Evolutionary conservation across 139 green algal genomes (phyloP).

Genomic region (Chlorella sorokiniana): DNA sequence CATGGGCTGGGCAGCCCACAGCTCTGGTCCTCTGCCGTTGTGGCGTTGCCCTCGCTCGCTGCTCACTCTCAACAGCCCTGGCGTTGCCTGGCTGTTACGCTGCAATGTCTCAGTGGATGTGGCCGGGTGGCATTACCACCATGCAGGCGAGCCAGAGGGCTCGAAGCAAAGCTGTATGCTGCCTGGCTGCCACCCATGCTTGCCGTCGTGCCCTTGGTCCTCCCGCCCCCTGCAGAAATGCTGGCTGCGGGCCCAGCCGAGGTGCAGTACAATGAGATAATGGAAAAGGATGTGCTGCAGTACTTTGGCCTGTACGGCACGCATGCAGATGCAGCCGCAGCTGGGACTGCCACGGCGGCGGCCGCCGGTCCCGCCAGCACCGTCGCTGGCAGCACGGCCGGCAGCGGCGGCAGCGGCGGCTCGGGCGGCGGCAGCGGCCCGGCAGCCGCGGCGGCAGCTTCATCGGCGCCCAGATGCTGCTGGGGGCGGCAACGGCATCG

Average conservation of each 20-base stretch:
- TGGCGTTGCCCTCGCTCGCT: too few relatives aligned
- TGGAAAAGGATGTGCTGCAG: slow-evolving; percentile 22
- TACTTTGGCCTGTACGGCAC: slow-evolving; percentile 18
- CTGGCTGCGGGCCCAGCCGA: slow-evolving; percentile 7
- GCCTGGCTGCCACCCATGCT: not conserved
- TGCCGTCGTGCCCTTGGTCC: not conserved
- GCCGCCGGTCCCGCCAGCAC: not conserved
- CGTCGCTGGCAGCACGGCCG: not conserved
- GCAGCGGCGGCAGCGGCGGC: not conserved
- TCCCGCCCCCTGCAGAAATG: not conserved
- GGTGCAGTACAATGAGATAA: slow-evolving; percentile 3
- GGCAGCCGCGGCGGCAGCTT: not conserved
- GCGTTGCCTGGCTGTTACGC: too few relatives aligned
- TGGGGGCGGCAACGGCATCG: not conserved
- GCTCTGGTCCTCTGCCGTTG: too few relatives aligned
- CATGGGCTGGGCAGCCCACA: too few relatives aligned
- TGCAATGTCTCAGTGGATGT: too few relatives aligned
- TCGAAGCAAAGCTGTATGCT: too few relatives aligned
- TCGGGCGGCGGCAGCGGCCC: not conserved
- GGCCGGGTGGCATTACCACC: too few relatives aligned
- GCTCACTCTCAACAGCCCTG: too few relatives aligned
- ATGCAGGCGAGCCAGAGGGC: too few relatives aligned
- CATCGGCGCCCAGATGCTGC: not conserved
- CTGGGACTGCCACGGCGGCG: not conserved
- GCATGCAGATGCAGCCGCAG: not conserved